Evolutionary conservation across 257 asterid species (phyloP).

Genomic region (Solanum corneliomulleri): DNA sequence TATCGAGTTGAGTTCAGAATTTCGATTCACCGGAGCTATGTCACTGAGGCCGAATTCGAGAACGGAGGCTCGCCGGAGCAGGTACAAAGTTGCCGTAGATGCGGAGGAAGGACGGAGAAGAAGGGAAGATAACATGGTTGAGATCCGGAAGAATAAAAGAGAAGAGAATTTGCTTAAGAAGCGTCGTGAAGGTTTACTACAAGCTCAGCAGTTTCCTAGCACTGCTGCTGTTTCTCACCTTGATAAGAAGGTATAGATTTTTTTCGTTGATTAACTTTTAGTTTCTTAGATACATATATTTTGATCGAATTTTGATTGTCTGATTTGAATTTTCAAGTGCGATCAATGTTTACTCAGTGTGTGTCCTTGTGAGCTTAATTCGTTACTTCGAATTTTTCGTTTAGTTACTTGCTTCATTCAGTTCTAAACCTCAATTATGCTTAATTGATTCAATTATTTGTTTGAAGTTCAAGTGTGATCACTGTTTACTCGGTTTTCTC

Average conservation of each 20-base stretch:
- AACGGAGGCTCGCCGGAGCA: constrained; percentile 89
- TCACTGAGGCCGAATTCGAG: constrained; percentile 81
- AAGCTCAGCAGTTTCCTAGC: constrained; percentile 45
- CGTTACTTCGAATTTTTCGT: background rate
- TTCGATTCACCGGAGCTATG: constrained; percentile 36
- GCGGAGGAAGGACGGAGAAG: constrained; percentile 91
- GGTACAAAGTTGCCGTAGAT: constrained; percentile 96
- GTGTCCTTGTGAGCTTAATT: background rate
- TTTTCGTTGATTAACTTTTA: background rate
- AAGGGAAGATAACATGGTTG: constrained; percentile 88
- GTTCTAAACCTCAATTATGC: background rate
- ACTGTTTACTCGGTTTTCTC: background rate
- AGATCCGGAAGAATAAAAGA: constrained; percentile 86
- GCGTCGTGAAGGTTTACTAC: constrained; percentile 75
- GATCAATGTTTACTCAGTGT: background rate
- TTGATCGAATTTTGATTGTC: background rate
- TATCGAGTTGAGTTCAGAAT: background rate
- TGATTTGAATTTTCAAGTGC: background rate
- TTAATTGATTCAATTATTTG: background rate
- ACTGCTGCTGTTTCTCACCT: constrained; percentile 40
- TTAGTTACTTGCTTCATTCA: background rate
- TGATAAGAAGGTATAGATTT: constrained; percentile 61
- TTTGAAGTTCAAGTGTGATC: background rate
- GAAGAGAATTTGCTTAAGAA: constrained; percentile 84
- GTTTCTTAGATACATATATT: background rate